Base-by-base conservation (phyloP, 805 yeast species). In the Kodamaea lidongshanica region DNA sequence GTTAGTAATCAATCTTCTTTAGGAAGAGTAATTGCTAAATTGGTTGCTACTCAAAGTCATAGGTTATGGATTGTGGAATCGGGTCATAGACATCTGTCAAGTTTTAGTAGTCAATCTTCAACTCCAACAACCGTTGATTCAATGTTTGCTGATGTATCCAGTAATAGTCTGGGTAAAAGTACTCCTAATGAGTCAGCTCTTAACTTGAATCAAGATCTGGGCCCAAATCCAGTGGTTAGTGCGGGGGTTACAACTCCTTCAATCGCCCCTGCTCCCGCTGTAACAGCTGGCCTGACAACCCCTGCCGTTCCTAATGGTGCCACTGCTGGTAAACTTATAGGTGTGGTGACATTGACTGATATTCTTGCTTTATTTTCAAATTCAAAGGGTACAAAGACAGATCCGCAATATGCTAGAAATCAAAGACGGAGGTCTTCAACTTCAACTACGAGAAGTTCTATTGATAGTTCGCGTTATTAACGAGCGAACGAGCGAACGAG, bases 41-140 rank as follows among this genome's bases (percentile, higher is more conserved):
- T 89, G 44, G 97, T 89, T 9, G 97, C 98, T 5, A 89, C 98
- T 1, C 79, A 80, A 54, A 75, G 95, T 2, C 98, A 89, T 59
- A 72, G 98, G 53, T 60, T 83, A 33, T 82, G 92, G 92, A 76
- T 83, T 27, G 88, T 81, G 12, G 82, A 77, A 42, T 33, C 52
- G 7, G 42, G 51, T 12, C 23, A 36, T 8, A 27, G 40, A 19
- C 31, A 28, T 27, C 33, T 32, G 15, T 18, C 33, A 11, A 29
- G 35, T 16, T 19, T 31, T 8, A 12, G 19, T 7, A n/a, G 24
- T n/a, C 18, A 23, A 7, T 17, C 30, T 9, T 27, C 30, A 5
- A 17, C 23, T 16, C 48, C 51, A 5, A 30, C 58, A 13, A 54
- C 54, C 8, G 44, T 47, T 4, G 52, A 47, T 25, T 39, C 45